Evolutionary conservation across 2,329 filamentous ascomycete genomes (phyloP), one percentile per base, ranked within the genome.

Genomic region (Alternaria angustiovoidea): DNA sequence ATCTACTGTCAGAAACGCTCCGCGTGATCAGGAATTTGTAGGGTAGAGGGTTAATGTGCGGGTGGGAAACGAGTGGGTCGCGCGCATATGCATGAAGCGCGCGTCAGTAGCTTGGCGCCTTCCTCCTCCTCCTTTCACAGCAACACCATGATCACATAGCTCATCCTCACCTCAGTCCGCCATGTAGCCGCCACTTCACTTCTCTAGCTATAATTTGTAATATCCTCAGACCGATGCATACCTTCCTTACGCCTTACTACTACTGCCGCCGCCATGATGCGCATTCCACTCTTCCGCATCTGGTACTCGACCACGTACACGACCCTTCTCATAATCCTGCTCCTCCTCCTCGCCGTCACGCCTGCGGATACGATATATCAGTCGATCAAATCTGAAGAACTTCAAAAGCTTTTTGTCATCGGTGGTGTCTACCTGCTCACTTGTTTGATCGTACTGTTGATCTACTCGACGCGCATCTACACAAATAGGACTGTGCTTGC

Each of bases 391-490:
- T 88, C 87, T 58, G 65, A 81, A 52, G 89, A 93, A 69, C 82
- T 88, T 51, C 91, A 91, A 78, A 95, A 97, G 78, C 87, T 96
- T 72, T 91, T 95, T 81, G 89, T 95, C 73, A 87, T 97, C 68
- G 87, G 87, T 54, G 88, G 91, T 60, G 86, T 87, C 70, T 96
- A 96, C 75, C 80, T 94, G 57, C 81, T 93, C 48, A 93, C 92
- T 14, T 82, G 90, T 46, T 63, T 91, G 46, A 80, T 93, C 54
- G 86, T 92, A 43, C 79, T 87, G 44, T 88, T 96, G 70, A 87
- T 97, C 71, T 97, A 96, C 77, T 86, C 89, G 56, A 87, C 89
- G 54, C 86, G 95, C n/a, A 86, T 97, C 20, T 97, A 94, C 79
- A 92, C 94, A 54, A 96, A 92, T 72, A 88, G 92, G 63, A 91